These are phyloP conservation scores for Acacia concinna DNA, from an alignment of 331 rosid species.

Conservation along the genomic window DNA sequence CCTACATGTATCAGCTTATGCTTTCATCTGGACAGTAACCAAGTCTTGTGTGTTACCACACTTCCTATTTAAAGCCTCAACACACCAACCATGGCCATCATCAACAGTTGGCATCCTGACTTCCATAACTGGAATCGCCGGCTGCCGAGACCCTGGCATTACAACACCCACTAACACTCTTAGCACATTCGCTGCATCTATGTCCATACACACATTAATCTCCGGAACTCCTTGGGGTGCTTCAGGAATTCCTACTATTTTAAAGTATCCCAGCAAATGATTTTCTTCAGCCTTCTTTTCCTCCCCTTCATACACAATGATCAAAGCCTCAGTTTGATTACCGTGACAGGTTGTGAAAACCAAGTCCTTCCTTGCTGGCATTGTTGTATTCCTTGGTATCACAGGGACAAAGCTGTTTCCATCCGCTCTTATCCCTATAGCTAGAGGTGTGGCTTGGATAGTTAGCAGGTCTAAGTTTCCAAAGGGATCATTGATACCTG, in stretches of 20 bases:
- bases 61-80: constrained; percentile 56
- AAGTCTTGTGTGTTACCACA: constrained; percentile 64
- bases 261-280: constrained; percentile 78
- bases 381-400: constrained; percentile 70
- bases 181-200: constrained; percentile 59
- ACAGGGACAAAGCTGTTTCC: constrained; percentile 64
- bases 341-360: constrained; percentile 73
- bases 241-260: constrained; percentile 70
- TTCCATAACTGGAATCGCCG: constrained; percentile 61
- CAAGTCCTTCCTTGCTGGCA: constrained; percentile 71
- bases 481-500: constrained; percentile 73
- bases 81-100: constrained; percentile 82
- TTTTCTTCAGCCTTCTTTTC: constrained; percentile 59
- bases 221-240: constrained; percentile 66
- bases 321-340: constrained; percentile 72
- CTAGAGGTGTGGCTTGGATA: constrained; percentile 78
- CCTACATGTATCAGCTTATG: constrained; percentile 17
- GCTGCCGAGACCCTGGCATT: constrained; percentile 53
- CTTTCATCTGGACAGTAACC: constrained; percentile 51
- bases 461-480: constrained; percentile 76
- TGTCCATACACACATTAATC: constrained; percentile 74
- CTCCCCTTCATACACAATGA: constrained; percentile 80
- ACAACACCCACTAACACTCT: constrained; percentile 60
- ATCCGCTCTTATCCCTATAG: constrained; percentile 74
- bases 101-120: constrained; percentile 82